Base-by-base conservation (phyloP, 768 basidiomycete species). In the Saitozyma sp. region DNA sequence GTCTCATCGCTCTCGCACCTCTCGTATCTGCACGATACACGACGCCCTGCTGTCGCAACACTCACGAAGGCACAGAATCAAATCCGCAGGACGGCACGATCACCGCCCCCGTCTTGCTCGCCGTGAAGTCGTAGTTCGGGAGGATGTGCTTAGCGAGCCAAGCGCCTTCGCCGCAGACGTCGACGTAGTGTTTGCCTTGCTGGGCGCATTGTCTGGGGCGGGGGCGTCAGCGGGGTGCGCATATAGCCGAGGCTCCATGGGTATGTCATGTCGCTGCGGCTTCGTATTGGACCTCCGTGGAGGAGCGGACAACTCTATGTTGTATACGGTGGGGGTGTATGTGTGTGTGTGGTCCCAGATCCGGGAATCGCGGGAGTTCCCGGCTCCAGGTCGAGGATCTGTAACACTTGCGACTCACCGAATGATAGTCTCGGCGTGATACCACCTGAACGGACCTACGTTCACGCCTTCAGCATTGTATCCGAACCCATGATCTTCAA, bases 101-200 rank as follows among this genome's bases (percentile, higher is more conserved):
- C 65, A 90, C 84, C 6, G 90, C 83, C 50, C 85, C 84, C 1
- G 85, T 86, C 71, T 87, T 85, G 9, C 83, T 85, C 0, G 93
- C 92, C 10, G 83, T 76, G 67, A 85, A 88, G 76, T 92, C 87
- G 70, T 85, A 88, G 62, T 89, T 91, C 62, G 61, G 59, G 41
- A 70, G 57, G 57, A 70, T 66, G 50, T 59, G 63, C 19, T 50
- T 55, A 3, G 65, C 67, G 3, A 78, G 51, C 67, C 67, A 78
- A 7, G 53, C 20, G 9, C 59, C 39, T 59, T 74, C 75, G 11
- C 73, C 74, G 1, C 88, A 86, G 41, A 93, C 81, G 78, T 97
- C 94, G 37, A 92, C 86, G 75, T 95, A 95, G 78, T 94, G 91
- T 8, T 85, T 84, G 6, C 89, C 87, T 61, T 88, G 81, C 42